Evolutionary conservation across 371 early-diverging fungal genomes (phyloP), one percentile per base, ranked within the genome.

Genomic region (Zopfochytrium polystomum): DNA sequence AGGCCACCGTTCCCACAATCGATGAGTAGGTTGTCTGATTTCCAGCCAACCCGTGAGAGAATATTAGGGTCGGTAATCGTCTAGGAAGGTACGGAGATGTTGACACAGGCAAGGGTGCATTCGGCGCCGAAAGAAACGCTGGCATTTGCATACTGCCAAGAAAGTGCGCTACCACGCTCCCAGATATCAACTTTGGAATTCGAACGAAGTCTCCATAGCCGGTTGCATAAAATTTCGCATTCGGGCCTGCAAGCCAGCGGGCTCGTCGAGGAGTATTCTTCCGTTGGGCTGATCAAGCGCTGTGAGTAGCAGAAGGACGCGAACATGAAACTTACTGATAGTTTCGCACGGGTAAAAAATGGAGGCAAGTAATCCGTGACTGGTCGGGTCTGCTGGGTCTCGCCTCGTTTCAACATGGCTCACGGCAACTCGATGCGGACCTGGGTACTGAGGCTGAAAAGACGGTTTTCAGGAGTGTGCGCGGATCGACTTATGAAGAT

Each of bases 41-140:
- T 15, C 65, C 65, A 15, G 54, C 65, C 22, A 65, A 49, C 2
- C 65, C 65, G 44, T 65, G 65, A 26, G 35, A 33, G 33, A 58
- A 64, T 15, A 64, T 42, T 2, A 44, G 34, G 42, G 35, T 42
- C 7, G 60, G 60, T 15, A 52, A 38, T 7, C 38, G 38, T 7
- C 38, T 7, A 18, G 38, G 38, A 7, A 38, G 38, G 38, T 7
- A 11, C 11, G 38, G 11, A 18, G 38, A 38, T 7, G 7, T 18
- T 18, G 38, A 38, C 7, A 38, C 11, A 38, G 7, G 11, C 7
- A 38, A 18, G 18, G 38, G 38, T 7, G 38, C 18, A 18, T 7
- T 11, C 18, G 11, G 11, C 11, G 38, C 7, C 7, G 38, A 38
- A 18, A 38, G 38, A 7, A 18, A 38, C 7, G 38, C 38, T 11